A percentile compares a stretch with the other conserved stretches of the same genome.
Conservation (phyloP, 495 filamentous ascomycete species). For the Rusavskia elegans region DNA sequence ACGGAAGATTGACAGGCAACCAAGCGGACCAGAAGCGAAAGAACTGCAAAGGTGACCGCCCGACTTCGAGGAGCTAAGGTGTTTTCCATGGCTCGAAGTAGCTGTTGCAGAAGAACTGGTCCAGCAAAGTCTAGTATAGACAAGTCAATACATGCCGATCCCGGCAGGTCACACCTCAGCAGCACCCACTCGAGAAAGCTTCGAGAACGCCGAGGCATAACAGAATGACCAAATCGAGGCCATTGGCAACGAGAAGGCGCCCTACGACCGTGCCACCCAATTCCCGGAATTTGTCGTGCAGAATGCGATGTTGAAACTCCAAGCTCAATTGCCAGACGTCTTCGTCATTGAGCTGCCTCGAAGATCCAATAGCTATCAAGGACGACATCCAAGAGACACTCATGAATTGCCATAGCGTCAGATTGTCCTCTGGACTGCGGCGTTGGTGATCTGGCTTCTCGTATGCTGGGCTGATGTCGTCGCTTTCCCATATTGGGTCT, state of each 20-base stretch:
- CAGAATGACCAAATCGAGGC: conserved; percentile 55
- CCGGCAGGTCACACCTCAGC: not conserved
- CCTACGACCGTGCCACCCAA: conserved; percentile 54
- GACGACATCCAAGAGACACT: conserved; percentile 71
- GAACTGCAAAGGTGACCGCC: conserved; percentile 47
- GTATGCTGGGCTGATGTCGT: conserved; percentile 45
- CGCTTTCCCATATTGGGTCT: conserved; percentile 36
- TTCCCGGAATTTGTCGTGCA: conserved; percentile 58
- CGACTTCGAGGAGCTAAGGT: conserved; percentile 28
- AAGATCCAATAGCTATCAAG: conserved; percentile 45
- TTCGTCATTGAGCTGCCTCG: conserved; percentile 49
- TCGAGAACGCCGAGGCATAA: conserved; percentile 44
- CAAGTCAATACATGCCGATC: not conserved
- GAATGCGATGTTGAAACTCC: conserved; percentile 57
- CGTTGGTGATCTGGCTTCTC: conserved; percentile 38
- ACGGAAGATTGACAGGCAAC: conserved; percentile 49
- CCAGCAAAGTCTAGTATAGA: conserved; percentile 32
- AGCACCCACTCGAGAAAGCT: conserved; percentile 32
- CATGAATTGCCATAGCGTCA: conserved; percentile 68
- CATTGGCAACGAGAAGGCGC: conserved; percentile 57
- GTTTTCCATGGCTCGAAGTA: conserved; percentile 51
- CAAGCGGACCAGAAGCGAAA: conserved; percentile 44
- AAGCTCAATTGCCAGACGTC: conserved; percentile 65
- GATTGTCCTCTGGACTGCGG: conserved; percentile 68
- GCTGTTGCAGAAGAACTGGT: conserved; percentile 54